Base-by-base conservation (phyloP, 116 monocot species). In the Dioscorea cayenensis region DNA sequence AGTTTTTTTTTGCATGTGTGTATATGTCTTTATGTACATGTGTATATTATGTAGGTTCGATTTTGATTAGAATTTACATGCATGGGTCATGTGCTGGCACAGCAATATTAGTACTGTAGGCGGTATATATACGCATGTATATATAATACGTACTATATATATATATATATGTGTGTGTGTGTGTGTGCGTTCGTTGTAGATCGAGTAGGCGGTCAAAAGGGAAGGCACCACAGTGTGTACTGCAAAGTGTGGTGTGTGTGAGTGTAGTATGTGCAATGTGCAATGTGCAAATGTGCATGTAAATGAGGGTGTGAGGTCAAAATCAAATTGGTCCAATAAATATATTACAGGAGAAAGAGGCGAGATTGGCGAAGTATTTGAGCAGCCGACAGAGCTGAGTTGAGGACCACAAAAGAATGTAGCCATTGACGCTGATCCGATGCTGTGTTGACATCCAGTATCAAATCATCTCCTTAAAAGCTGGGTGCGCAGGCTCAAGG, bases 281-380 rank as follows among this genome's bases (percentile, higher is more conserved):
- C 29, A 29, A 29, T 29, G 29, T 29, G 29, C 29, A 29, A 29
- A 29, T 29, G 32, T 65, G 64, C 51, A n/a, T n/a, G n/a, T 43
- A 2, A 74, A 63, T 23, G 69, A 77, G 63, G 82, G 82, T 82
- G 82, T 64, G 23, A 18, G 20, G 77, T 82, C 77, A 32, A 65
- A 77, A 77, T 82, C 73, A 73, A 65, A 66, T 60, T 68, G 82
- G 82, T 69, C 73, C 77, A 77, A 80, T 76, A 61, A 80, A 75
- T 80, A 71, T 75, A 71, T 66, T 32, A 7, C 11, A 8, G 43
- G 43, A 7, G 43, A 43, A 43, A 32, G 74, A 27, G 25, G 13
- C 25, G n/a, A 28, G 20, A 63, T 63, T 21, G 63, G 63, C 25
- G 65, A 36, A 2, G 35, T 3, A 29, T 29, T 75, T 36, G 71